A percentile compares a stretch with the other conserved stretches of the same genome.
Evolutionary conservation across 306 rosid species (phyloP).

Genomic region (Glycine latifolia): DNA sequence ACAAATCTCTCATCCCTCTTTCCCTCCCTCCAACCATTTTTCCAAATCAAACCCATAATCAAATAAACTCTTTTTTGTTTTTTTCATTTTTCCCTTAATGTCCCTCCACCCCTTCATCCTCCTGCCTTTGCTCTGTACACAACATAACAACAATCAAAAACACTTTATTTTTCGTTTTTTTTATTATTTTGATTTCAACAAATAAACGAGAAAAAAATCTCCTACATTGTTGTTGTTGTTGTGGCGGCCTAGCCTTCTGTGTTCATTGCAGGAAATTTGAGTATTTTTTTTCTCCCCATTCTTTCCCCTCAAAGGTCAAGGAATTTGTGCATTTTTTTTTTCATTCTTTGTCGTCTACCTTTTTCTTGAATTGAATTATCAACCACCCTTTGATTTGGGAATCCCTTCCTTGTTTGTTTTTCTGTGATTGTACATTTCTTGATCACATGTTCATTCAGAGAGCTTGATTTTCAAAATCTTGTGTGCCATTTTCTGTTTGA

Average conservation of each 20-base stretch:
- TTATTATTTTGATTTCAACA: conserved; percentile 30
- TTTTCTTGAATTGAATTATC: no score
- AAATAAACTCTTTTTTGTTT: conserved; percentile 32
- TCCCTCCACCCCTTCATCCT: conserved; percentile 43
- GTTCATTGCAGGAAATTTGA: conserved; percentile 41
- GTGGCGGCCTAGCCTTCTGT: neutral
- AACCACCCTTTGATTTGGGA: neutral
- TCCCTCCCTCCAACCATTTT: conserved; percentile 34
- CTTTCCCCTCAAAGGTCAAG: neutral
- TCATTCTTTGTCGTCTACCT: conserved; percentile 1
- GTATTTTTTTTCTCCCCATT: conserved; percentile 56
- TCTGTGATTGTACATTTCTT: conserved; percentile 9
- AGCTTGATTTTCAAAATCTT: neutral
- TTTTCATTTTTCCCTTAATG: conserved; percentile 42
- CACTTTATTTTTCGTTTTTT: neutral
- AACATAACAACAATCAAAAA: conserved; percentile 27
- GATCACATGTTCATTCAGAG: neutral
- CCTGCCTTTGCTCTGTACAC: conserved; percentile 16
- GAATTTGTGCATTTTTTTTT: neutral
- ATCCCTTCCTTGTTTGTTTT: neutral
- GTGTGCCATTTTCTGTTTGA: neutral
- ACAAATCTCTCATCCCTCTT: conserved; percentile 25
- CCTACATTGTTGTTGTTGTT: conserved; percentile 26
- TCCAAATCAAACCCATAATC: conserved; percentile 41
- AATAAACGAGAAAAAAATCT: neutral